A percentile compares a stretch with the other conserved stretches of the same genome.
These are phyloP conservation scores for Cercospora sp. DNA, from an alignment of 2,329 filamentous ascomycete genomes.

Conservation along the genomic window DNA sequence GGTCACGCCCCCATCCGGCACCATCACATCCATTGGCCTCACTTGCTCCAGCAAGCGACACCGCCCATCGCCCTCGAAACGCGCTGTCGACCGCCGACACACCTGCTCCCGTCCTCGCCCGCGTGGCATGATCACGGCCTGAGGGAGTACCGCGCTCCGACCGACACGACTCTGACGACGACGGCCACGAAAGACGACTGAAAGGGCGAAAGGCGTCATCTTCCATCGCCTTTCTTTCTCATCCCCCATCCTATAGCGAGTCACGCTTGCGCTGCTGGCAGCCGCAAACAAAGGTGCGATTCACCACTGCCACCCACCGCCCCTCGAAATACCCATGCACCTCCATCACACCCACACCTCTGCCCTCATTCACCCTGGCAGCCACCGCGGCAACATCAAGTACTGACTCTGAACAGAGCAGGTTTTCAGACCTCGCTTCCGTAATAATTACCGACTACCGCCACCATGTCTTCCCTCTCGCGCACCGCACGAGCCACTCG, in stretches of 20 bases:
- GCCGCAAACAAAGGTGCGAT: slow-evolving; percentile 28
- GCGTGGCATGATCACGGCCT: slow-evolving; percentile 14
- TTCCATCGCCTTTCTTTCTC: slow-evolving; percentile 1
- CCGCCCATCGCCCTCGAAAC: slow-evolving; percentile 1
- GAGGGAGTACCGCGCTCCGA: slow-evolving; percentile 15
- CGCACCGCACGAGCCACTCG: slow-evolving; percentile 11
- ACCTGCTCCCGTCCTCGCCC: background rate
- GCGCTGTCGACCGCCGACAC: slow-evolving; percentile 1
- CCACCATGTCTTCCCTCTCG: slow-evolving; percentile 19
- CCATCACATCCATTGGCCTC: slow-evolving; percentile 10
- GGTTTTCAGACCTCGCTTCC: slow-evolving; percentile 18
- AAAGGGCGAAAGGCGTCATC: background rate
- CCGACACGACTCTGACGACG: background rate
- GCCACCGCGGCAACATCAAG: slow-evolving; percentile 30
- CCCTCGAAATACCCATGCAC: slow-evolving; percentile 13
- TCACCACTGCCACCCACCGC: slow-evolving; percentile 7
- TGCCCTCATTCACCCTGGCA: background rate
- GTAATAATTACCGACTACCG: slow-evolving; percentile 36
- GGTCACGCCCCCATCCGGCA: background rate
- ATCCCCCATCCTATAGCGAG: slow-evolving; percentile 14
- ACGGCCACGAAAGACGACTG: background rate
- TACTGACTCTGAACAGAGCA: slow-evolving; percentile 12
- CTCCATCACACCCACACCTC: background rate
- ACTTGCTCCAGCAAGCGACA: slow-evolving; percentile 15
- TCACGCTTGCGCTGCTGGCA: slow-evolving; percentile 30